Evolutionary conservation across 352 stramenopile species (phyloP).

Genomic region (Phytophthora crassamura): DNA sequence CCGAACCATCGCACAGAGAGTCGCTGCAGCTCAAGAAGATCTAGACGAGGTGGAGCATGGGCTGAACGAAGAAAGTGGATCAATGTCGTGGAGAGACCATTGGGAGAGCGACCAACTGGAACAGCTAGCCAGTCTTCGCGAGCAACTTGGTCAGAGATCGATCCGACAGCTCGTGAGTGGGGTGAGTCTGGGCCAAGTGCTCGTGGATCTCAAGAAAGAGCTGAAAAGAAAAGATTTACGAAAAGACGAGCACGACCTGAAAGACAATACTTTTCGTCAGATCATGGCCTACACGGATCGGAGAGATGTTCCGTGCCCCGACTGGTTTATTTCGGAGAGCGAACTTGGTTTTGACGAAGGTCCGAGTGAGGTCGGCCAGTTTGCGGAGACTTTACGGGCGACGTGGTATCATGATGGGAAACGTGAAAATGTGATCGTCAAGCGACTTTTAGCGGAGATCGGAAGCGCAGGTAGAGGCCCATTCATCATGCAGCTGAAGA

Average conservation of each 20-base stretch:
- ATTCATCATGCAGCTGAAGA: background rate
- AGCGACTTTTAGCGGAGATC: constrained; percentile 43
- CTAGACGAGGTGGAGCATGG: constrained; percentile 4
- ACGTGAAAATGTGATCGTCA: constrained; percentile 39
- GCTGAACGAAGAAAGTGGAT: background rate
- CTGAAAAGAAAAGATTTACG: too few species aligned
- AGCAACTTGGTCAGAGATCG: too few species aligned
- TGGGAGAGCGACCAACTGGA: background rate
- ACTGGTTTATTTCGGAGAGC: too few species aligned
- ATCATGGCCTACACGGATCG: too few species aligned
- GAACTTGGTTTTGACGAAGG: too few species aligned
- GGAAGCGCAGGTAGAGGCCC: background rate
- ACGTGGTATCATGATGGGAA: constrained; percentile 2
- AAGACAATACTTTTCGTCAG: too few species aligned
- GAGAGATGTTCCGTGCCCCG: too few species aligned
- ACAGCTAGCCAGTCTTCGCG: background rate
- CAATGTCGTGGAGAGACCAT: background rate
- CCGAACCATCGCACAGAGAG: too few species aligned
- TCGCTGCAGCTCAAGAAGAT: background rate
- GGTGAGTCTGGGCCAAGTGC: too few species aligned
- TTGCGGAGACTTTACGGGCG: background rate
- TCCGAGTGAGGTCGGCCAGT: background rate
- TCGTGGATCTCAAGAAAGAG: too few species aligned
- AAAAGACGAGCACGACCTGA: too few species aligned
- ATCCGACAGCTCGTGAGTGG: too few species aligned